Evolutionary conservation across 805 yeast species (phyloP), one percentile per base, ranked within the genome.

Genomic region (Cyberlindnera xishuangbannaensis): DNA sequence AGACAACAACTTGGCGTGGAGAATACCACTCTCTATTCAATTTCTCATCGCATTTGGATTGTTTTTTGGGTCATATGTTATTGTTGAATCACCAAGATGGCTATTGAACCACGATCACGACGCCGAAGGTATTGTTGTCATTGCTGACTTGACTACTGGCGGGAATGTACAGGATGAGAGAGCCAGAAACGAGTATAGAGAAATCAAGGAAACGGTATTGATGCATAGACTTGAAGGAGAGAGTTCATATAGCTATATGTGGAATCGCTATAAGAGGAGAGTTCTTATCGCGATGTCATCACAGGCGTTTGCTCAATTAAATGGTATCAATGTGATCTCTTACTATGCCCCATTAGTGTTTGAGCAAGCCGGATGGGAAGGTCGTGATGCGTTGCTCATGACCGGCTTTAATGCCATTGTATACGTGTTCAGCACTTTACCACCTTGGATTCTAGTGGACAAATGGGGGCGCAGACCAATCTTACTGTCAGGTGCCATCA

Each of bases 291-390:
- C 95, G 2, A 85, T 92, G 76, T 76, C 86, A 22, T 81, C 95
- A 3, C 95, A 84, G 55, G 76, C 85, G 64, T 86, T 88, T 66
- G 96, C 97, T 3, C 96, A 88, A 59, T 65, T 88, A 55, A 83
- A 87, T 56, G 97, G 97, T 49, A 88, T 87, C 58, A 88, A 87
- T 53, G 90, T 88, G 32, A 84, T 88, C 34, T 79, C 94, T 1
- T 88, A 88, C 59, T 87, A 87, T 61, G 95, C 96, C 2, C 95
- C 96, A 2, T 63, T 88, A 58, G 95, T 87, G 30, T 88, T 87
- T 58, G 96, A 88, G 56, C 83, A 83, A 47, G 96, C 96, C 3
- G 97, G 97, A 18, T 88, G 96, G 95, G 59, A 70, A 7, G 96
- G 96, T 17, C 67, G 95, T 40, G 74, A 76, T 44, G 95, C 96